Evolutionary conservation across 371 early-diverging fungal species (phyloP).

Genomic region (Actinomortierella wolfii): DNA sequence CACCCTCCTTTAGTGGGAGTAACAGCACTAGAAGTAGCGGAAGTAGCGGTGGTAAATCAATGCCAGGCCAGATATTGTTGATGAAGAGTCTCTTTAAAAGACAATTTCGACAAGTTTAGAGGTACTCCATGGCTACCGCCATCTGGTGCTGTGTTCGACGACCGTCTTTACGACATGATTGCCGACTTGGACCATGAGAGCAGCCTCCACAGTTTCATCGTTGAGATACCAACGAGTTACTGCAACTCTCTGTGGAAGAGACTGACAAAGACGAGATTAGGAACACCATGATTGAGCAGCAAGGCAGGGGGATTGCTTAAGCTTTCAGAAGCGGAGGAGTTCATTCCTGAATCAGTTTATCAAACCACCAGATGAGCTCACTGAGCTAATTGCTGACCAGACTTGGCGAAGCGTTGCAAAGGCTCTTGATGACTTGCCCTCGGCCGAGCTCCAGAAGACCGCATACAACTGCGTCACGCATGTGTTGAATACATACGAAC

Average conservation of each 20-base stretch:
- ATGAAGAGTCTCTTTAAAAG: slow-evolving; percentile 14
- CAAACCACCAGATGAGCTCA: slow-evolving; percentile 9
- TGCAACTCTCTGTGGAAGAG: slow-evolving; percentile 7
- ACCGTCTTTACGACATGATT: slow-evolving; percentile 4
- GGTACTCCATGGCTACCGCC: slow-evolving; percentile 13
- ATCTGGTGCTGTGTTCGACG: slow-evolving; percentile 16
- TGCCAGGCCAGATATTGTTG: slow-evolving; percentile 9
- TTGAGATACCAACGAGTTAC: slow-evolving; percentile 11
- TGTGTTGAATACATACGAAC: slow-evolving; percentile 11
- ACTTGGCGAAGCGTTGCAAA: slow-evolving; percentile 13
- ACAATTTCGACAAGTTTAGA: slow-evolving; percentile 14
- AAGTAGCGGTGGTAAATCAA: background rate
- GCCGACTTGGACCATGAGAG: slow-evolving; percentile 12
- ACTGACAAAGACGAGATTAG: slow-evolving; percentile 12
- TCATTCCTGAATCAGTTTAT: slow-evolving; percentile 17
- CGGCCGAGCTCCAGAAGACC: slow-evolving; percentile 14
- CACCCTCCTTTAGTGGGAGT: background rate
- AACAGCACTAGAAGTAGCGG: too few relatives aligned
- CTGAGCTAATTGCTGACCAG: slow-evolving; percentile 6
- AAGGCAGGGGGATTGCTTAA: slow-evolving; percentile 11
- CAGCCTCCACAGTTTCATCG: slow-evolving; percentile 16
- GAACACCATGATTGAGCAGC: slow-evolving; percentile 12
- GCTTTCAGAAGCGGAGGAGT: slow-evolving; percentile 13
- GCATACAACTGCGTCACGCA: slow-evolving; percentile 11
- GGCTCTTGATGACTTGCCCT: slow-evolving; percentile 13